Base-by-base conservation (phyloP, 2,329 filamentous ascomycete species). In the Fonsecaea pugnacius region DNA sequence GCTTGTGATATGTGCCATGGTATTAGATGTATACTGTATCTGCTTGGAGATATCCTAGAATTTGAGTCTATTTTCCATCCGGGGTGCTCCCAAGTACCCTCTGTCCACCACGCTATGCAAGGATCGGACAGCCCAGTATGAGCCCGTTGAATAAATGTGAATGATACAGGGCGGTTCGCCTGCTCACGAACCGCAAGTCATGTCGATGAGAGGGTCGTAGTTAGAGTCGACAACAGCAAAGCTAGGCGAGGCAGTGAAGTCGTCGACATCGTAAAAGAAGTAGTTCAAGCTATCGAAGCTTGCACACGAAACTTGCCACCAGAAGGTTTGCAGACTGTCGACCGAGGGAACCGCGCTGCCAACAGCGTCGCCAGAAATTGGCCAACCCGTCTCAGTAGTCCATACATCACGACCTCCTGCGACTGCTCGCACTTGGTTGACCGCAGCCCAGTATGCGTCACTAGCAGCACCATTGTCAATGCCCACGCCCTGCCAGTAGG, bases 301-400 rank as follows among this genome's bases (percentile, higher is more conserved):
- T 61, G 84, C 80, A 83, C 92, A 96, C 58, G 87, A 90, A 58
- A 94, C 89, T 52, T 89, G 80, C 71, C 91, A 83, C 90, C 91
- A 96, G 84, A 87, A 96, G n/a, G 78, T 84, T 80, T 91, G 83
- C 50, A 92, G 91, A 74, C 94, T 93, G 59, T 83, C 79, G 35
- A 79, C 67, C 38, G 82, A 87, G 5, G 92, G 82, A 9, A 89
- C 83, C 46, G 86, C 91, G 55, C 85, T 74, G 70, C 87, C 87
- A 67, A 84, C 78, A 1, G 79, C 83, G 69, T 84, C 79, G 62
- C 92, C 92, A 72, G 83, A 87, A 59, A 92, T 87, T 55, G 92
- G 92, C 87, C 91, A 95, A 69, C 92, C 92, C 16, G 91, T 95
- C 83, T 96, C 92, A 32, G 92, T 95, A 67, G 96, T 84, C 91